Evolutionary conservation across 2,329 filamentous ascomycete species (phyloP).

Genomic region (Colletotrichum camelliae): DNA sequence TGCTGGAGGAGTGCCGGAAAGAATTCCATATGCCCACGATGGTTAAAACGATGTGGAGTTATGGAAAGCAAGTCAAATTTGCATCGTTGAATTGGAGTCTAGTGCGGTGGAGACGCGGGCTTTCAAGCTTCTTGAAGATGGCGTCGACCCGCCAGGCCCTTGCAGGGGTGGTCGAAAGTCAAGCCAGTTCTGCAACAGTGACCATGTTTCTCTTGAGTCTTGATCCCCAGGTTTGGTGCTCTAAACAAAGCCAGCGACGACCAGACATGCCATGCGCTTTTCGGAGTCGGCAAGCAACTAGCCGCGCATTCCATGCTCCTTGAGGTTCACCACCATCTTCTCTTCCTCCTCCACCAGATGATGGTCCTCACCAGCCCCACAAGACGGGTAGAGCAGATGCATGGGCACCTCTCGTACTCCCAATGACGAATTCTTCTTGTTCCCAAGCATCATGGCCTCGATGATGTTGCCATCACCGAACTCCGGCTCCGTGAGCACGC

Average conservation of each 20-base stretch:
- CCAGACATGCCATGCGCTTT: not conserved
- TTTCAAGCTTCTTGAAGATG: not conserved
- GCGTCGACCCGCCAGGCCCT: not conserved
- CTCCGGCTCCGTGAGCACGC: conserved; percentile 9
- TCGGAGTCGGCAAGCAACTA: not conserved
- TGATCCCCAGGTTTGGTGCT: accelerated
- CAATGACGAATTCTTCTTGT: not conserved
- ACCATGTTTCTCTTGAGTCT: not conserved
- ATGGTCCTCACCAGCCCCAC: not conserved
- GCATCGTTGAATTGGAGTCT: not conserved
- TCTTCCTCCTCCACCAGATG: not conserved
- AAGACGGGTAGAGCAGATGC: not conserved
- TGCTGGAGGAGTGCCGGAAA: accelerated
- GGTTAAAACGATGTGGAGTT: not conserved
- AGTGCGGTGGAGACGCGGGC: not conserved
- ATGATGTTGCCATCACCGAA: conserved; percentile 25
- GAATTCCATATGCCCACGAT: not conserved
- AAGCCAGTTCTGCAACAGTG: not conserved
- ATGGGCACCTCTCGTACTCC: not conserved
- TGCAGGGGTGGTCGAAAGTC: not conserved
- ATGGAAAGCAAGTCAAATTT: not conserved
- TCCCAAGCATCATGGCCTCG: conserved; percentile 22
- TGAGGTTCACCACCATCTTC: not conserved
- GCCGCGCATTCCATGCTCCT: not conserved
- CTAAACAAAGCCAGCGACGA: not conserved